These are phyloP conservation scores for Amanita polypyramis DNA, from an alignment of 768 basidiomycete genomes.

Conservation along the genomic window DNA sequence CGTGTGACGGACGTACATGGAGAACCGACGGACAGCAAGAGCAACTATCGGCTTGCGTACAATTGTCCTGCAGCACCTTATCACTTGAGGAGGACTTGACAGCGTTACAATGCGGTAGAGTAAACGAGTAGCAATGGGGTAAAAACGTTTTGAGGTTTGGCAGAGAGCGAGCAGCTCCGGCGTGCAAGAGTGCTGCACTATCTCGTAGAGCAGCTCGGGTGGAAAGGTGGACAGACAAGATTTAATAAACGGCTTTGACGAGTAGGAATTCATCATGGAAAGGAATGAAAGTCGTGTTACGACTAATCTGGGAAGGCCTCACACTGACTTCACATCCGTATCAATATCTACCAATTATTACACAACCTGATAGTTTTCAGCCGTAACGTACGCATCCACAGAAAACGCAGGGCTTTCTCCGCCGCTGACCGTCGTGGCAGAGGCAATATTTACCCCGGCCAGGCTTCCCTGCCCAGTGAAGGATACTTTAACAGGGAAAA, in stretches of 20 bases:
- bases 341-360: slow-evolving; percentile 10
- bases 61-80: slow-evolving; percentile 8
- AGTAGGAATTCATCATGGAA: neutral
- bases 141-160: slow-evolving; percentile 8
- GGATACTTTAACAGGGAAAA: slow-evolving; percentile 85
- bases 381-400: slow-evolving; percentile 41
- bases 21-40: slow-evolving; percentile 3
- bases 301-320: too few species aligned
- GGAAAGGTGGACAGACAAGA: slow-evolving; percentile 8
- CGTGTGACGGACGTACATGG: slow-evolving; percentile 5
- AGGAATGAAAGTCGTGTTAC: neutral
- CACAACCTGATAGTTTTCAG: slow-evolving; percentile 51
- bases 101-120: slow-evolving; percentile 11
- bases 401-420: slow-evolving; percentile 33
- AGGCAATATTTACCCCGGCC: slow-evolving; percentile 60
- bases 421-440: slow-evolving; percentile 42
- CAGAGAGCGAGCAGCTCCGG: slow-evolving; percentile 11
- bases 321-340: neutral
- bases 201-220: slow-evolving; percentile 12
- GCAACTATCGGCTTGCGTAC: slow-evolving; percentile 1
- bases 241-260: neutral
- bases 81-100: neutral
- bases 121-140: slow-evolving; percentile 9
- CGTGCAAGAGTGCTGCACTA: slow-evolving; percentile 3
- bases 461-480: slow-evolving; percentile 79